Base-by-base conservation (phyloP, 257 asterid genomes). In the Pogostemon cablin region DNA sequence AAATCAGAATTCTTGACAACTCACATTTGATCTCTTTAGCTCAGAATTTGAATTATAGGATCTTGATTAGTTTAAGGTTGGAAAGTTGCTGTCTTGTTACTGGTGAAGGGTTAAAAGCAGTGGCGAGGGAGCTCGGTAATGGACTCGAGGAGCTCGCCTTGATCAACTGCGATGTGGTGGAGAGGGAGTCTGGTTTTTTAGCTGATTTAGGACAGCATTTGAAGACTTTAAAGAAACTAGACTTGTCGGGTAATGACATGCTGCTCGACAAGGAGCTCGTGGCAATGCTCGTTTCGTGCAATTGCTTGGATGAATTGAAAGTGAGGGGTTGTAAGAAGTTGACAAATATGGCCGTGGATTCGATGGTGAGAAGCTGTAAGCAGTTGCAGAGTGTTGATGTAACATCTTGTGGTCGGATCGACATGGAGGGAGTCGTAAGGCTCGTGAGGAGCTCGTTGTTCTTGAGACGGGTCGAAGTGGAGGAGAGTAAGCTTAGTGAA, bases 61-160 rank as follows among this genome's bases (percentile, higher is more conserved):
- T 62, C 4, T 78, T 92, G 77, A 48, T 50, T 15, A 82, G 86
- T 81, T 72, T 92, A 8, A 84, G 86, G 61, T 59, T 92, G 74
- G 87, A 90, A 71, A 87, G 97, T 52, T 85, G 91, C 55, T 85
- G 96, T 71, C 89, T 90, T 67, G 85, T 86, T 32, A 81, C 81
- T 3, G 93, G 95, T 7, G 93, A 88, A 52, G 96, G 97, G 10
- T 62, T 88, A 17, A 82, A 60, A 72, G 72, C 76, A 41, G 6
- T 89, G 53, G 75, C 61, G 42, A 87, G 84, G 49, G 91, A 87
- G 53, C 53, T 92, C 1, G 87, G 74, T 37, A 81, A 54, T 59
- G 68, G 52, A 0, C 85, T 92, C 9, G 84, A 85, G 49, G 97
- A 92, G 65, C 84, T 92, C 49, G 81, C 87, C 3, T 75, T 92